phyloP scores from a whole-genome alignment of 331 rosid genomes.

The Acacia concinna region DNA sequence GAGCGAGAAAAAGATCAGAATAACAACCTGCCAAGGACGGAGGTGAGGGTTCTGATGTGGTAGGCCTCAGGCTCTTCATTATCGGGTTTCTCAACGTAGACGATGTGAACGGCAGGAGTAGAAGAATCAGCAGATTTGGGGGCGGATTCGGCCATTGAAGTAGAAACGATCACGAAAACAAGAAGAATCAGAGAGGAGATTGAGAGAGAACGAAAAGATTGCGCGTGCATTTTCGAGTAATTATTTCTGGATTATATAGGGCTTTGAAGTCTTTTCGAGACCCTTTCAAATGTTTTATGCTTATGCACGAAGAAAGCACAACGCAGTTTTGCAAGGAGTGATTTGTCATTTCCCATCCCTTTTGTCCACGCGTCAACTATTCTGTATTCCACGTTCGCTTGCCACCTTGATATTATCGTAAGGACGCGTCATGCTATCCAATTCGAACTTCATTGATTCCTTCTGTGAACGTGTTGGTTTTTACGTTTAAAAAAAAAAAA shows the following conservation, averaged over 20 bases:
- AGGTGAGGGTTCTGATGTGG: constrained; percentile 81
- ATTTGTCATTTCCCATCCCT: neutral
- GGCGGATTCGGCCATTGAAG: constrained; percentile 55
- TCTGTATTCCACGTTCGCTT: neutral
- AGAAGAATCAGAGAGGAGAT: neutral
- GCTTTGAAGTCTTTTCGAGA: neutral
- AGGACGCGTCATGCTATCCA: neutral
- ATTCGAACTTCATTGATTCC: neutral
- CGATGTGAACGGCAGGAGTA: constrained; percentile 62
- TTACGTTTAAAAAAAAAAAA: neutral
- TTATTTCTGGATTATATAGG: neutral
- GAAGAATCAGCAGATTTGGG: neutral
- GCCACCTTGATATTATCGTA: neutral
- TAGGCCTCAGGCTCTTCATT: constrained; percentile 70
- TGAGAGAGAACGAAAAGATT: neutral
- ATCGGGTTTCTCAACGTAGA: constrained; percentile 71
- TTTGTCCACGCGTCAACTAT: neutral
- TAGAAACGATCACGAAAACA: constrained; percentile 1
- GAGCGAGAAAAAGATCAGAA: neutral
- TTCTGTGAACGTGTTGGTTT: neutral
- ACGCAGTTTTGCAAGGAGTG: neutral
- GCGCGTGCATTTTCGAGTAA: neutral
- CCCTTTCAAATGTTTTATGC: neutral
- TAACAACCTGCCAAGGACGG: constrained; percentile 82
- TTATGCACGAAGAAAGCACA: neutral